phyloP scores from a whole-genome alignment of 768 basidiomycete genomes.

The Rhizopogon sp. region DNA sequence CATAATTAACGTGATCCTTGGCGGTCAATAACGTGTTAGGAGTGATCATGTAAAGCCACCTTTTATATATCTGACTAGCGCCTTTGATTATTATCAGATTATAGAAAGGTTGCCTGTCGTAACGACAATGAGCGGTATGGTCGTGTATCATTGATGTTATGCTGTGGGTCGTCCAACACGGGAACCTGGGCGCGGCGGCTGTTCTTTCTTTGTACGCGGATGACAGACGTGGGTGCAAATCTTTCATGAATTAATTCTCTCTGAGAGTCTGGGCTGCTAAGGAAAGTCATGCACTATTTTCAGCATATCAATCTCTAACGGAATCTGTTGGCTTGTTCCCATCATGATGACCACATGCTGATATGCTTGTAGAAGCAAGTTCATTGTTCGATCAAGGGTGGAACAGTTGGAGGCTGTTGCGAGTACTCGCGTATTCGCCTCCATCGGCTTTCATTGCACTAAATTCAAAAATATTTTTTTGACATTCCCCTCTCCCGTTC shows the following conservation, averaged over 20 bases:
- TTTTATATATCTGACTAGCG: neutral
- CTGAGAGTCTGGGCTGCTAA: neutral
- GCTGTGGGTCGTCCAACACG: neutral
- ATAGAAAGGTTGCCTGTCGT: neutral
- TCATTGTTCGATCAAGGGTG: neutral
- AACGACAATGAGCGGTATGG: neutral
- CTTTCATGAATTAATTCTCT: neutral
- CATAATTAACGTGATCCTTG: neutral
- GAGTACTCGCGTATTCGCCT: neutral
- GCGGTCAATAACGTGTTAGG: neutral
- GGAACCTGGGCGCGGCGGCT: neutral
- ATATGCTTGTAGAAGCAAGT: neutral
- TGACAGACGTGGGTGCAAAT: constrained; percentile 3
- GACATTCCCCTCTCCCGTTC: neutral
- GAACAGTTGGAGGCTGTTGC: neutral
- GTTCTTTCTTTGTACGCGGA: neutral
- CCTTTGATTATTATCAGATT: too few relatives aligned
- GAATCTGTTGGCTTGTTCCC: neutral
- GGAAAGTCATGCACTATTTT: neutral
- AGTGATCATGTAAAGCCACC: neutral
- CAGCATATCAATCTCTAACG: neutral
- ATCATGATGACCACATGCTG: neutral
- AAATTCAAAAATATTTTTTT: neutral
- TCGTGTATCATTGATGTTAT: neutral
- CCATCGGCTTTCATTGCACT: neutral